A percentile compares a stretch with the other conserved stretches of the same genome.
Evolutionary conservation across 2,329 filamentous ascomycete genomes (phyloP).

Genomic region (Talaromyces albobiverticillius): DNA sequence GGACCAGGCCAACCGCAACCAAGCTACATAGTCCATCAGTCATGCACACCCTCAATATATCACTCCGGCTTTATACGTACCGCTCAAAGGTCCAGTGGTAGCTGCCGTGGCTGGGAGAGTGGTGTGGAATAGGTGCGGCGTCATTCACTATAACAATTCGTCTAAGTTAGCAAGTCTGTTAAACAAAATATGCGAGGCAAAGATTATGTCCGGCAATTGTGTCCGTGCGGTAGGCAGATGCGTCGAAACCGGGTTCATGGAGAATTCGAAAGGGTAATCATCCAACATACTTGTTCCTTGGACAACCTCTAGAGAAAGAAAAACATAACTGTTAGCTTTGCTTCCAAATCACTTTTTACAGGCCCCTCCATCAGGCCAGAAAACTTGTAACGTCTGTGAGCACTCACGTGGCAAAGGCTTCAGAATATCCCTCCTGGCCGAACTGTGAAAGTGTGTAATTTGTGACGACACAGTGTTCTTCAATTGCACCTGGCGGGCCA

Average conservation of each 20-base stretch:
- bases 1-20: slow-evolving; percentile 76
- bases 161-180: neutral
- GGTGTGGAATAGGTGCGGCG: slow-evolving; percentile 68
- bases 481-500: slow-evolving; percentile 21
- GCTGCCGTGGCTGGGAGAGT: slow-evolving; percentile 78
- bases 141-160: slow-evolving; percentile 68
- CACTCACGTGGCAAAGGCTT: slow-evolving; percentile 80
- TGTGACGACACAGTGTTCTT: slow-evolving; percentile 43
- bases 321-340: slow-evolving; percentile 14
- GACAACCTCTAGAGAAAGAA: slow-evolving; percentile 60
- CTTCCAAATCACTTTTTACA: slow-evolving; percentile 45
- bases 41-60: neutral
- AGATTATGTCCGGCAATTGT: neutral
- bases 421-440: slow-evolving; percentile 70
- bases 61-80: slow-evolving; percentile 33
- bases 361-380: neutral
- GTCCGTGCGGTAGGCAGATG: neutral
- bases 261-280: neutral
- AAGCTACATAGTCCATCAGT: slow-evolving; percentile 49
- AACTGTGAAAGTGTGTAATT: slow-evolving; percentile 83
- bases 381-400: neutral
- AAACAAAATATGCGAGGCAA: neutral
- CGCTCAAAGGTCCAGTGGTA: slow-evolving; percentile 98
- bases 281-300: slow-evolving; percentile 67
- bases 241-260: neutral